Conservation (phyloP, 139 green algal genomes). For the Axilococcus clingmanii region DNA sequence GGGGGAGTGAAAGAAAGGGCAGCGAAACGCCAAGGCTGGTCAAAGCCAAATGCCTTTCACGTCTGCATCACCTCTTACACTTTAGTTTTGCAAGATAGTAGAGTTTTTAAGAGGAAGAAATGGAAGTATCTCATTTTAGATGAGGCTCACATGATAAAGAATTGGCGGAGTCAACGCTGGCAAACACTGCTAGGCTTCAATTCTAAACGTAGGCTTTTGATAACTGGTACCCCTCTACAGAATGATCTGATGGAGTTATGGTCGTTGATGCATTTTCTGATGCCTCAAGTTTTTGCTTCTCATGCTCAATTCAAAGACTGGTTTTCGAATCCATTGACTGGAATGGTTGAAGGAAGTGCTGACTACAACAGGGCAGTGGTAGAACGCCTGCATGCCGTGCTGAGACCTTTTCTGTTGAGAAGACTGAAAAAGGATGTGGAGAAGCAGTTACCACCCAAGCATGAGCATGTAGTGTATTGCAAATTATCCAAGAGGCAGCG, state of each 20-base stretch:
- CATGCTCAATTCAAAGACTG: conserved; percentile 94
- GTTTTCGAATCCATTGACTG: conserved; percentile 90
- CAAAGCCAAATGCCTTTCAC: conserved; percentile 96
- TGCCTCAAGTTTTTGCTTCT: conserved; percentile 80
- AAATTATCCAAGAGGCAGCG: conserved; percentile 62
- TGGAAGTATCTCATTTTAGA: conserved; percentile 98
- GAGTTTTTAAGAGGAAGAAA: conserved; percentile 94
- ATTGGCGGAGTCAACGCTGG: conserved; percentile 96
- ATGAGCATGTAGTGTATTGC: conserved; percentile 88
- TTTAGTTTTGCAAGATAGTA: conserved; percentile 83
- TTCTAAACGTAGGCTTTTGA: conserved; percentile 84
- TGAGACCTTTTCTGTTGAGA: conserved; percentile 94
- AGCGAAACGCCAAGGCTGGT: conserved; percentile 92
- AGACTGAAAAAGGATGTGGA: conserved; percentile 85
- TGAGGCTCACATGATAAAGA: conserved; percentile 99
- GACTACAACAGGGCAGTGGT: conserved; percentile 64
- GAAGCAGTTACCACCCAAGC: conserved; percentile 89
- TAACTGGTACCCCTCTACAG: conserved; percentile 88
- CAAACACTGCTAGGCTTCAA: conserved; percentile 94
- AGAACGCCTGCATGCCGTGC: conserved; percentile 85
- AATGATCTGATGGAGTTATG: conserved; percentile 99
- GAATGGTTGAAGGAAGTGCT: conserved; percentile 77
- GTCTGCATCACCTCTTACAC: conserved; percentile 99
- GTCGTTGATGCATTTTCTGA: conserved; percentile 97
- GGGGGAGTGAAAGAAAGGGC: conserved; percentile 85